Conservation (phyloP, 2,329 filamentous ascomycete species). For the Exophiala aquamarina region DNA sequence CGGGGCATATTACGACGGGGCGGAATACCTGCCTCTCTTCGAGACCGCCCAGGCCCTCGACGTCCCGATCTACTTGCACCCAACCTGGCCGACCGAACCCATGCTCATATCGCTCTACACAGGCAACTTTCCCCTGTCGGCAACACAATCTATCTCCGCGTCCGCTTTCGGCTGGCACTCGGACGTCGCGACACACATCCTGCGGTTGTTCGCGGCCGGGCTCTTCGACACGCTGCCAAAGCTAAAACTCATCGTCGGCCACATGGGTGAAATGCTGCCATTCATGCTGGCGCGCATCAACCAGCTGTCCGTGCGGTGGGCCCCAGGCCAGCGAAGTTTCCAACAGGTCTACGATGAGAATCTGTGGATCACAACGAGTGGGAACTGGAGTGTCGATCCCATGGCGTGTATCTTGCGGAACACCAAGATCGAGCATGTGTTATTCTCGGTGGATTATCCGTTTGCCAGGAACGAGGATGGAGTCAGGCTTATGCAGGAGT, state of each 20-base stretch:
- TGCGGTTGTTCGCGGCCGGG: constrained; percentile 51
- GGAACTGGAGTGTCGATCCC: constrained; percentile 51
- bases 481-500: constrained; percentile 47
- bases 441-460: constrained; percentile 61
- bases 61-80: constrained; percentile 55
- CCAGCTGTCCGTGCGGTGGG: constrained; percentile 21
- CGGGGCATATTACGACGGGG: constrained; percentile 43
- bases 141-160: constrained; percentile 13
- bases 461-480: constrained; percentile 54
- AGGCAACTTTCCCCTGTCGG: constrained; percentile 27
- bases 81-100: constrained; percentile 42
- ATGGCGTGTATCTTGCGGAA: constrained; percentile 42
- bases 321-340: constrained; percentile 36
- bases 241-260: constrained; percentile 56
- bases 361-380: constrained; percentile 59
- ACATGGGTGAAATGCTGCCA: constrained; percentile 56
- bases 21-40: constrained; percentile 45
- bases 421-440: constrained; percentile 45
- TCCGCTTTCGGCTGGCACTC: constrained; percentile 36
- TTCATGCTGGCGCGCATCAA: constrained; percentile 45
- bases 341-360: constrained; percentile 56
- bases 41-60: constrained; percentile 45
- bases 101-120: constrained; percentile 40
- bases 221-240: constrained; percentile 56
- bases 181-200: constrained; percentile 37